A percentile compares a stretch with the other conserved stretches of the same genome.
phyloP scores from a whole-genome alignment of 148 eudicot species.

The Mesembryanthemum crystallinum region DNA sequence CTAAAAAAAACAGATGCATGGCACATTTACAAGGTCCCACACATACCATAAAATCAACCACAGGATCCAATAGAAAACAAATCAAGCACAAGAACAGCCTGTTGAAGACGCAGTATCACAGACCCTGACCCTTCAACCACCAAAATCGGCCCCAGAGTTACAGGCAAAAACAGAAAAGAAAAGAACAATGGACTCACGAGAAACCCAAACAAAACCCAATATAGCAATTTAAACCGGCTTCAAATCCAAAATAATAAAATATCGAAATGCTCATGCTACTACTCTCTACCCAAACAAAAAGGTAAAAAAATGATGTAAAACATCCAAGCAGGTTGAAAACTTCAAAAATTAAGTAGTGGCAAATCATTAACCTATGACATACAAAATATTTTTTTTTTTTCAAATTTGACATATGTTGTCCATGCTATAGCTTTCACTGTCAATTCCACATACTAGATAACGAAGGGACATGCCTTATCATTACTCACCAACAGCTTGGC shows the following conservation, averaged over 20 bases:
- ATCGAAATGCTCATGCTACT: not conserved
- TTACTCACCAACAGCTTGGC: not conserved
- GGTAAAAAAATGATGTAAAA: not conserved
- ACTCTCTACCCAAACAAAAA: not conserved
- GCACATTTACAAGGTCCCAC: not conserved
- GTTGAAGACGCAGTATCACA: not conserved
- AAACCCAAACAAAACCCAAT: not conserved
- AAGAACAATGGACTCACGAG: not conserved
- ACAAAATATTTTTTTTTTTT: not conserved
- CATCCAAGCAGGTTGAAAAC: not conserved
- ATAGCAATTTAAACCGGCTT: not conserved
- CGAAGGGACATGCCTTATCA: not conserved
- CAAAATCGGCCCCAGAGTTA: not conserved
- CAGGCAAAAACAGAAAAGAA: not conserved
- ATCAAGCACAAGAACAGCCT: not conserved
- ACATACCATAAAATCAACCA: not conserved
- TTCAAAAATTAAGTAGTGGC: not conserved
- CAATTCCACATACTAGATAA: too few species aligned
- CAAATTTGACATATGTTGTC: not conserved
- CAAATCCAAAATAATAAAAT: not conserved
- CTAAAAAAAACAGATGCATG: not conserved
- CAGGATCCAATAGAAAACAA: not conserved
- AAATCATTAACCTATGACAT: not conserved
- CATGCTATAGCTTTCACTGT: too few species aligned
- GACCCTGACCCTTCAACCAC: not conserved